A percentile compares a stretch with the other conserved stretches of the same genome.
Conservation (phyloP, 768 basidiomycete species). For the Termitomyces eurrhizus region DNA sequence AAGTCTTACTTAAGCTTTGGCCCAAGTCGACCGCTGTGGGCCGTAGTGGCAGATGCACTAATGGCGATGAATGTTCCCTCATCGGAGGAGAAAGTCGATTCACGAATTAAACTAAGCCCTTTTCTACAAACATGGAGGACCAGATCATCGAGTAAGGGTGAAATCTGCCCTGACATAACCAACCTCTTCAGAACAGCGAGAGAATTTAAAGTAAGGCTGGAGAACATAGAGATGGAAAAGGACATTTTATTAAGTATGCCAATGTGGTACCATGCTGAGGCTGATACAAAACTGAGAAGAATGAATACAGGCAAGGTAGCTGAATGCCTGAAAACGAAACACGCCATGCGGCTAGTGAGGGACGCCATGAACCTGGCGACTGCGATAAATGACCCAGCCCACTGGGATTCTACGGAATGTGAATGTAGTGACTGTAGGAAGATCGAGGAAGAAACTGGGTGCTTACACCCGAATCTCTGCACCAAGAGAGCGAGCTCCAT, state of each 20-base stretch:
- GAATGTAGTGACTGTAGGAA: too few relatives aligned
- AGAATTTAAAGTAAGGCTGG: background rate
- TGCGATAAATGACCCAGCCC: too few relatives aligned
- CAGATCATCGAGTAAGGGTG: accelerated
- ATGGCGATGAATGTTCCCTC: background rate
- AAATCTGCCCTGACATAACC: background rate
- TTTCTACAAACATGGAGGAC: background rate
- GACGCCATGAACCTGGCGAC: too few relatives aligned
- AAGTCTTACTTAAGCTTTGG: too few relatives aligned
- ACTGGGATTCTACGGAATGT: too few relatives aligned
- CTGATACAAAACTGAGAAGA: background rate
- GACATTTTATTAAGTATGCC: background rate
- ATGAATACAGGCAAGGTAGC: background rate
- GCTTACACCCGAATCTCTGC: too few relatives aligned
- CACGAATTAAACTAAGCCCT: background rate
- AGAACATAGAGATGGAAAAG: background rate
- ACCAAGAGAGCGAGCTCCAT: too few relatives aligned
- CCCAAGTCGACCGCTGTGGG: too few relatives aligned
- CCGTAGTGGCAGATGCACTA: too few relatives aligned
- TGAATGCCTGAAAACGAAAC: too few relatives aligned
- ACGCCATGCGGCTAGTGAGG: too few relatives aligned
- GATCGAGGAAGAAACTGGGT: too few relatives aligned
- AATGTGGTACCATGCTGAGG: background rate
- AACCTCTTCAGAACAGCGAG: background rate
- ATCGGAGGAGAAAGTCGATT: background rate